Percentiles rank a stretch among this genome's conserved stretches.
phyloP scores from a whole-genome alignment of 768 basidiomycete species.

The Tubosaeta sp. region DNA sequence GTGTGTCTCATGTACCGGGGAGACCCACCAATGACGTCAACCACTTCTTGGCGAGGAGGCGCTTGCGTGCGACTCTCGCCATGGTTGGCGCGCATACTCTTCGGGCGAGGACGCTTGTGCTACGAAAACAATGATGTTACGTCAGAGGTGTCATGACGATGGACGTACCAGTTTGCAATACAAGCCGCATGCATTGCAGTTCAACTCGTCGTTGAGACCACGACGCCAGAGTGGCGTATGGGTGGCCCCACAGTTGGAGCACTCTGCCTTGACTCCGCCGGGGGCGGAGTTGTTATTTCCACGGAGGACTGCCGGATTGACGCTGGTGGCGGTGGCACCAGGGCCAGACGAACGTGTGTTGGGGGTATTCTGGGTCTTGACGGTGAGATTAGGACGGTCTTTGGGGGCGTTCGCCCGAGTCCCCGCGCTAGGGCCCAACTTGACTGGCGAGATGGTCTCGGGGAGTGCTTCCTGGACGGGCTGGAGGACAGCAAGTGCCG shows the following conservation, averaged over 20 bases:
- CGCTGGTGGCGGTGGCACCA: slow-evolving; percentile 59
- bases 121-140: slow-evolving; percentile 23
- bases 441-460: slow-evolving; percentile 56
- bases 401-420: slow-evolving; percentile 43
- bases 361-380: slow-evolving; percentile 48
- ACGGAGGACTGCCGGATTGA: slow-evolving; percentile 42
- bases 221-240: slow-evolving; percentile 86
- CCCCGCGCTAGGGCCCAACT: slow-evolving; percentile 51
- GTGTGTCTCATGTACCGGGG: slow-evolving; percentile 27
- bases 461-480: slow-evolving; percentile 39
- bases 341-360: slow-evolving; percentile 54
- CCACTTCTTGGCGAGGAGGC: slow-evolving; percentile 62
- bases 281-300: slow-evolving; percentile 39
- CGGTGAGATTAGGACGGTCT: slow-evolving; percentile 55
- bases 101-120: slow-evolving; percentile 87
- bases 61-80: slow-evolving; percentile 66
- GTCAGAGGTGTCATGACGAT: background rate
- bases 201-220: slow-evolving; percentile 82
- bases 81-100: slow-evolving; percentile 78
- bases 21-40: slow-evolving; percentile 67
- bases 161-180: slow-evolving; percentile 77
- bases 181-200: slow-evolving; percentile 85
- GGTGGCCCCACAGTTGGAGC: slow-evolving; percentile 84
- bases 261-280: slow-evolving; percentile 72
- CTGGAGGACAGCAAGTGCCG: slow-evolving; percentile 35